Conservation (phyloP, 768 basidiomycete genomes). For the Glaciozyma martinii region DNA sequence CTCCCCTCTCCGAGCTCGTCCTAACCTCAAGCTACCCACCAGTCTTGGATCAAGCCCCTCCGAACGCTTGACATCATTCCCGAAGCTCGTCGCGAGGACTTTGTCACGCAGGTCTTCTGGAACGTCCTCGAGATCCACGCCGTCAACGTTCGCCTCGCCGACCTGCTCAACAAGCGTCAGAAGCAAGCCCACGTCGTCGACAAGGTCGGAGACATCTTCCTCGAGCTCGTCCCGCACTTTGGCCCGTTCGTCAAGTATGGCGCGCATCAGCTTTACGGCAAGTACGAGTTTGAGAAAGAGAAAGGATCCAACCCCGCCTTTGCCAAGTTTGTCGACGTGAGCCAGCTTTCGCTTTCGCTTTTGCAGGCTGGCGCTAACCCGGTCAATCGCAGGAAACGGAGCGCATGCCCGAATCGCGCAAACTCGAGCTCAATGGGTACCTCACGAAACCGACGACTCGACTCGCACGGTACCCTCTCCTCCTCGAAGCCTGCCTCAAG, state of each 20-base stretch:
- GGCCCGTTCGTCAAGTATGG: slow-evolving; percentile 91
- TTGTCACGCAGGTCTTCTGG: slow-evolving; percentile 94
- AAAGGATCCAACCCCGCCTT: slow-evolving; percentile 86
- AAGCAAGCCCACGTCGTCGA: slow-evolving; percentile 91
- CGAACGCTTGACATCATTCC: slow-evolving; percentile 70
- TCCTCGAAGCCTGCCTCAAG: slow-evolving; percentile 84
- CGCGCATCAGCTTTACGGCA: slow-evolving; percentile 92
- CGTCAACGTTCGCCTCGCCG: slow-evolving; percentile 83
- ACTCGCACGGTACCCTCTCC: slow-evolving; percentile 87
- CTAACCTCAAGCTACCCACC: not conserved
- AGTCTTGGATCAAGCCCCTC: slow-evolving; percentile 86
- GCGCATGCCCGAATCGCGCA: slow-evolving; percentile 85
- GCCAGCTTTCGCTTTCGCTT: slow-evolving; percentile 35
- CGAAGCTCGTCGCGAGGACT: slow-evolving; percentile 63
- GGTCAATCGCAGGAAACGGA: slow-evolving; percentile 60
- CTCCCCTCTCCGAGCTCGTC: not conserved
- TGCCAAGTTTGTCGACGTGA: slow-evolving; percentile 87
- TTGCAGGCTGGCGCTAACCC: not conserved
- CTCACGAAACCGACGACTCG: slow-evolving; percentile 96
- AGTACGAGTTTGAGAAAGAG: slow-evolving; percentile 99
- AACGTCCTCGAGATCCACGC: slow-evolving; percentile 87
- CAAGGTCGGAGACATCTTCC: slow-evolving; percentile 78
- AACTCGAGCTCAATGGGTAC: slow-evolving; percentile 94
- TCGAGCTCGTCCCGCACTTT: slow-evolving; percentile 78
- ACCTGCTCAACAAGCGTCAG: slow-evolving; percentile 87